A percentile compares a stretch with the other conserved stretches of the same genome.
These are phyloP conservation scores for Epichloe bromicola DNA, from an alignment of 2,329 filamentous ascomycete genomes.

Conservation along the genomic window DNA sequence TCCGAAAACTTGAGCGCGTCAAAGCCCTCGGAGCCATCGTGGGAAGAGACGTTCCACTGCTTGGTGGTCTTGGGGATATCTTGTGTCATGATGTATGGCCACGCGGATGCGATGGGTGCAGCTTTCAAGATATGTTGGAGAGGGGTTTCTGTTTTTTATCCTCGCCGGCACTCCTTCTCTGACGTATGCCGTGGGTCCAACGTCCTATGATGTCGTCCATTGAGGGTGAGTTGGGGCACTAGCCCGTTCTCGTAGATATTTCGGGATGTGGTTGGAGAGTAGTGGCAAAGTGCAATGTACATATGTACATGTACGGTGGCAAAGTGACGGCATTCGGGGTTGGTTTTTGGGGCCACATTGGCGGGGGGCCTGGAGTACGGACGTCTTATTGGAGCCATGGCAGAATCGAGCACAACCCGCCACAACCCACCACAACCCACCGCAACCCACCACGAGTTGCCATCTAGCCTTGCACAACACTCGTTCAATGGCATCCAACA, in stretches of 20 bases:
- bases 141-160: not conserved
- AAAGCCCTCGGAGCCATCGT: slow-evolving; percentile 35
- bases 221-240: not conserved
- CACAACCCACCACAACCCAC: too few relatives aligned
- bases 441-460: too few relatives aligned
- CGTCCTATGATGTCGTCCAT: not conserved
- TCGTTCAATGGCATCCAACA: not conserved
- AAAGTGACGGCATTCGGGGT: too few relatives aligned
- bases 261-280: too few relatives aligned
- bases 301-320: too few relatives aligned
- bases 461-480: too few relatives aligned
- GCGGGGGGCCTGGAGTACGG: too few relatives aligned
- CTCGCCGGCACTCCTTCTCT: not conserved
- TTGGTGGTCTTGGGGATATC: slow-evolving; percentile 30
- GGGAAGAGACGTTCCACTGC: slow-evolving; percentile 39
- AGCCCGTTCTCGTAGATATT: not conserved
- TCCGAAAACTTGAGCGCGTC: slow-evolving; percentile 45
- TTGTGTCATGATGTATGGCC: slow-evolving; percentile 11
- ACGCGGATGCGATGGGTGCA: not conserved
- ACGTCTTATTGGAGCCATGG: too few relatives aligned
- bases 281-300: too few relatives aligned
- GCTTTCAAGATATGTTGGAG: too few relatives aligned
- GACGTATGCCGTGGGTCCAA: not conserved
- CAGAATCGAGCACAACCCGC: too few relatives aligned
- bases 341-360: too few relatives aligned